Evolutionary conservation across 2,329 filamentous ascomycete genomes (phyloP).

Genomic region (Ceratocystis colombiana): DNA sequence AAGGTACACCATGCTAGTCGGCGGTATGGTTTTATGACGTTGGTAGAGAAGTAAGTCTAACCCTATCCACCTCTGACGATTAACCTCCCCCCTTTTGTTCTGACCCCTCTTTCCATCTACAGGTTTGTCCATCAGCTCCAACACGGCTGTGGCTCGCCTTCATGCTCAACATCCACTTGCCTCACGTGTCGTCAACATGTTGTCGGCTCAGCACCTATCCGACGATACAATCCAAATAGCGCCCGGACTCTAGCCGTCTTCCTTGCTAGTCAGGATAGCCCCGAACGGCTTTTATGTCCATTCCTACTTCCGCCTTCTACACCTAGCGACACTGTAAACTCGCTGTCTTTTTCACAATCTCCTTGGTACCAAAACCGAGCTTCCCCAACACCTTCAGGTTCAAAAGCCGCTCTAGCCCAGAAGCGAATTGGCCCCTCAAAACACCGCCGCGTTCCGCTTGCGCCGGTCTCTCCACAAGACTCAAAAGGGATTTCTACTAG

Average conservation of each 20-base stretch:
- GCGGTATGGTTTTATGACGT: constrained; percentile 53
- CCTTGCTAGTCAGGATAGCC: constrained; percentile 68
- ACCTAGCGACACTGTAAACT: constrained; percentile 39
- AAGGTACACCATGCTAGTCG: constrained; percentile 51
- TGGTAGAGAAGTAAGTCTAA: constrained; percentile 53
- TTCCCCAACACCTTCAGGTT: not conserved
- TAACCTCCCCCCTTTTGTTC: constrained; percentile 24
- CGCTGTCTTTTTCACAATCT: constrained; percentile 37
- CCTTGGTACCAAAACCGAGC: constrained; percentile 22
- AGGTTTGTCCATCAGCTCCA: constrained; percentile 77
- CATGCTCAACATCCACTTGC: constrained; percentile 67
- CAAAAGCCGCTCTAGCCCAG: constrained; percentile 15
- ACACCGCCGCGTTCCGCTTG: not conserved
- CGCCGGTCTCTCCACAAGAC: not conserved
- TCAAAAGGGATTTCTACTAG: constrained; percentile 9
- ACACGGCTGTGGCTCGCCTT: constrained; percentile 60
- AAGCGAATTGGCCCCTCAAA: constrained; percentile 20
- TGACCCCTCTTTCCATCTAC: constrained; percentile 16
- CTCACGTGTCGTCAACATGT: constrained; percentile 65
- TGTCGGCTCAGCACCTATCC: constrained; percentile 56
- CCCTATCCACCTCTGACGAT: not conserved
- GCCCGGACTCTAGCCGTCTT: constrained; percentile 72
- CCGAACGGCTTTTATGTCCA: constrained; percentile 58
- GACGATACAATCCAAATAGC: constrained; percentile 70
- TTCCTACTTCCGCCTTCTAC: constrained; percentile 37